These are phyloP conservation scores for Cutaneotrichosporon cutaneum DNA, from an alignment of 1,284 basidiomycete species.

Conservation along the genomic window DNA sequence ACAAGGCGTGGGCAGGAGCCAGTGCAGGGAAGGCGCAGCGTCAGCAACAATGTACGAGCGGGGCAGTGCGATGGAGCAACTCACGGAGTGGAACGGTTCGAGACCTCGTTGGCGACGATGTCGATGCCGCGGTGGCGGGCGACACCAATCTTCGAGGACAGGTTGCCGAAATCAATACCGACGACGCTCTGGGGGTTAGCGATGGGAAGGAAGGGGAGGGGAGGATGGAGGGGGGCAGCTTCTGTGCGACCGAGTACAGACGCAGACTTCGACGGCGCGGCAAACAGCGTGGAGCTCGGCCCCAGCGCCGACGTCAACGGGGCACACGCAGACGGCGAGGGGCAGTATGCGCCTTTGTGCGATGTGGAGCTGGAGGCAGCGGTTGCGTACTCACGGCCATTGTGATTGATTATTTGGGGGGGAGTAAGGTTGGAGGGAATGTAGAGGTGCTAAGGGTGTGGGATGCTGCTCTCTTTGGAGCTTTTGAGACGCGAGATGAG, in stretches of 20 bases:
- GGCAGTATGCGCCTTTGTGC: neutral
- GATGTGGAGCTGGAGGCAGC: neutral
- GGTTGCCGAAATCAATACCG: constrained; percentile 85
- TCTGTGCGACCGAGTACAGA: too few species aligned
- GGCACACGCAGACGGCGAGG: neutral
- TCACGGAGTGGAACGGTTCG: constrained; percentile 88
- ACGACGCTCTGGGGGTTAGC: constrained; percentile 62
- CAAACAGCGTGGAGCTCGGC: neutral
- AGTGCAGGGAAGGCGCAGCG: neutral
- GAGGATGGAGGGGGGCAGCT: neutral
- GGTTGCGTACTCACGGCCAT: constrained; percentile 11
- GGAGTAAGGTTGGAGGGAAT: neutral
- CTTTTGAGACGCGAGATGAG: constrained; percentile 8
- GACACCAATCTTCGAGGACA: constrained; percentile 90
- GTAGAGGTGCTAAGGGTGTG: neutral
- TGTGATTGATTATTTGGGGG: neutral
- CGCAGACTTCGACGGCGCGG: neutral
- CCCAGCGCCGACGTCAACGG: neutral
- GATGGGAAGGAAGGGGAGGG: neutral
- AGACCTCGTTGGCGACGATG: constrained; percentile 93
- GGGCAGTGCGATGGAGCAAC: constrained; percentile 41
- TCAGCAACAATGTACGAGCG: constrained; percentile 6
- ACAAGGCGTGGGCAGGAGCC: neutral
- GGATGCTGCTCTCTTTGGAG: neutral
- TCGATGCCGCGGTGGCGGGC: constrained; percentile 90